These are phyloP conservation scores for Ophiobolus disseminans DNA, from an alignment of 2,329 filamentous ascomycete species.

Conservation along the genomic window DNA sequence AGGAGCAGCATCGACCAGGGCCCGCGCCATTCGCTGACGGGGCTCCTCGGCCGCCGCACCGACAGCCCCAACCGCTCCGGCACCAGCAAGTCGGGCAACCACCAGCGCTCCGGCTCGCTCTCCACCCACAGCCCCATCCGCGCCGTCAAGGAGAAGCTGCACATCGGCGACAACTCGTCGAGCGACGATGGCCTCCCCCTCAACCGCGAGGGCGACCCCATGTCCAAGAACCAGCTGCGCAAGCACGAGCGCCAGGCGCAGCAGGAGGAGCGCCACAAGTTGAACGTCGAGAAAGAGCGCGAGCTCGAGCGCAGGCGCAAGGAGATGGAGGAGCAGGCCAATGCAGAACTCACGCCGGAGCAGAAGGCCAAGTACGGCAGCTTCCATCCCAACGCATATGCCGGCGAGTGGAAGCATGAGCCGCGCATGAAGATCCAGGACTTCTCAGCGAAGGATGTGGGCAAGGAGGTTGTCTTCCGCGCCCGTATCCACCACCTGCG, in stretches of 20 bases:
- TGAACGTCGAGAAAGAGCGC: constrained; percentile 52
- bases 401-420: constrained; percentile 58
- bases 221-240: constrained; percentile 58
- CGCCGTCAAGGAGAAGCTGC: constrained; percentile 50
- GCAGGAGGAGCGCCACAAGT: constrained; percentile 54
- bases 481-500: constrained; percentile 80
- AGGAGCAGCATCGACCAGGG: constrained; percentile 39
- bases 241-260: constrained; percentile 57
- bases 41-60: constrained; percentile 47
- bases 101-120: constrained; percentile 33
- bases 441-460: constrained; percentile 61
- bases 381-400: constrained; percentile 65
- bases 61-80: constrained; percentile 43
- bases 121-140: constrained; percentile 49
- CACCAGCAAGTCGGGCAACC: constrained; percentile 23
- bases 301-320: constrained; percentile 57
- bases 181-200: constrained; percentile 49
- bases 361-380: constrained; percentile 66
- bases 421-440: constrained; percentile 58
- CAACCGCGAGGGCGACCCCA: constrained; percentile 58
- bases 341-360: constrained; percentile 63
- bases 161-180: constrained; percentile 43
- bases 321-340: constrained; percentile 57
- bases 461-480: constrained; percentile 69
- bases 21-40: constrained; percentile 36